Percentiles rank a stretch among this genome's conserved stretches.
phyloP scores from a whole-genome alignment of 2,329 filamentous ascomycete genomes.

The Venturia effusa region DNA sequence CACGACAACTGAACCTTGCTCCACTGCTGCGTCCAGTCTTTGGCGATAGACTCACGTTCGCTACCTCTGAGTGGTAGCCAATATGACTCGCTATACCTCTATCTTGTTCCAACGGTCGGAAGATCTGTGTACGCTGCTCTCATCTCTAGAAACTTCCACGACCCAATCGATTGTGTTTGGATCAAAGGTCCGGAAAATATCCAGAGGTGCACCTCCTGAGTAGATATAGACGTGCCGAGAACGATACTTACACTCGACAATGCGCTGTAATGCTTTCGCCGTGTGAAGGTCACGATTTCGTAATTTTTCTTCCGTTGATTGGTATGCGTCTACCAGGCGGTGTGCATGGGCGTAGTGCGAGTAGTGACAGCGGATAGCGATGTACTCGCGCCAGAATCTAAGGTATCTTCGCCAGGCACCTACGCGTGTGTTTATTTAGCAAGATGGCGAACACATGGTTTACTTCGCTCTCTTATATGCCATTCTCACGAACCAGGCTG shows the following conservation, averaged over 20 bases:
- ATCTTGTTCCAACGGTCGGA: not conserved
- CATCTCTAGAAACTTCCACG: not conserved
- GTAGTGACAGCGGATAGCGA: not conserved
- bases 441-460: not conserved
- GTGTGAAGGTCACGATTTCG: not conserved
- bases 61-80: not conserved
- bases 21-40: not conserved
- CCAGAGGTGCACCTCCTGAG: not conserved
- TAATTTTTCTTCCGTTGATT: not conserved
- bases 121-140: no score
- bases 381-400: not conserved
- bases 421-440: not conserved
- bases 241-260: not conserved
- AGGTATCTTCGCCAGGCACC: not conserved
- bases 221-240: not conserved
- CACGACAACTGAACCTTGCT: not conserved
- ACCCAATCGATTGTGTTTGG: not conserved
- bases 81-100: not conserved
- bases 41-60: not conserved
- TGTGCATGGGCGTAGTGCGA: not conserved
- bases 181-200: not conserved
- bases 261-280: not conserved
- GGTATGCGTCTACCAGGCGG: not conserved
- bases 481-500: not conserved
- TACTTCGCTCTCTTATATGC: not conserved